Base-by-base conservation (phyloP, 2,329 filamentous ascomycete species). In the Neonectria ditissima region DNA sequence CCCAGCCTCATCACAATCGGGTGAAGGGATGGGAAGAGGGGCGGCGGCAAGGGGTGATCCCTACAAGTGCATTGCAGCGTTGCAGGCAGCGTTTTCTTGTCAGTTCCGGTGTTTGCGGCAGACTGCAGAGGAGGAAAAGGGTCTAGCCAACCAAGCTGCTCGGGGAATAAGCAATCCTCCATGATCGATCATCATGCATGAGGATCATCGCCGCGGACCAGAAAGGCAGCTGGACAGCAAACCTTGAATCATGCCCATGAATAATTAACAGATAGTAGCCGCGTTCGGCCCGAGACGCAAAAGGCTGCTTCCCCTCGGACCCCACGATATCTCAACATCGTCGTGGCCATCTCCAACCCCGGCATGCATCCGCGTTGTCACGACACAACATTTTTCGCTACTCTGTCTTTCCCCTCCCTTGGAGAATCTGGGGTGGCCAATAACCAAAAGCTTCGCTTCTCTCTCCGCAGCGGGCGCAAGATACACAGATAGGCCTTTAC, bases 221-320 rank as follows among this genome's bases (percentile, higher is more conserved):
- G 45, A 20, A 32, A 32, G 47, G 47, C 26, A 32, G 26, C 47
- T 32, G 4, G 22, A 16, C 43, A 26, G 24, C 26, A 45, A 14
- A 24, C 18, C 32, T 56, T 44, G 52, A 55, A 55, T 55, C 54
- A 56, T 56, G 9, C 18, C 26, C 20, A 47, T 56, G 54, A 56
- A 37, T 56, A 56, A 56, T 37, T n/a, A 37, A 8, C 34, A 37
- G 22, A 43, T 43, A 48, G 47, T 34, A 10, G 7, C 9, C 26
- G 4, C 16, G 18, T 6, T 28, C 8, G 18, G 41, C n/a, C 14
- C 9, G 6, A 45, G 7, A 24, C 18, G 20, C 11, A n/a, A n/a
- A n/a, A 39, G 20, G 8, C 14, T 26, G n/a, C 16, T 26, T 43
- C 14, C n/a, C 16, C 28, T 39, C 22, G 22, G 34, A 11, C 10